Conservation (phyloP, 306 rosid species). For the Quercus berberidifolia region DNA sequence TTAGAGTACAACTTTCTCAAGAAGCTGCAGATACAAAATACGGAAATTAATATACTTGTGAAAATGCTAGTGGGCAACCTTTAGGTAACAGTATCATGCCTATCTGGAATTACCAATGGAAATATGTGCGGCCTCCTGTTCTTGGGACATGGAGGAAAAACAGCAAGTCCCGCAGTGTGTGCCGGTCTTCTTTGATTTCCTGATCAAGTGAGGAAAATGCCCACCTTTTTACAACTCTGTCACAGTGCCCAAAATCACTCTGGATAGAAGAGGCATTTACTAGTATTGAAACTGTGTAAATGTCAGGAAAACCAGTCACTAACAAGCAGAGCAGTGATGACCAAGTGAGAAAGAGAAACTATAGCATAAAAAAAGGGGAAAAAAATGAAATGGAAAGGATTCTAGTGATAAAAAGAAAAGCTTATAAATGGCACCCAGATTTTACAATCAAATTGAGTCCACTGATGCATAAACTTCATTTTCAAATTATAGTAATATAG, state of each 20-base stretch:
- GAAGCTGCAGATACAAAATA: slow-evolving; percentile 51
- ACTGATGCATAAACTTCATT: not conserved
- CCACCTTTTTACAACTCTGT: slow-evolving; percentile 75
- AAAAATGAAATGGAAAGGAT: not conserved
- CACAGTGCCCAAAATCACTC: slow-evolving; percentile 55
- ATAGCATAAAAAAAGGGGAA: not conserved
- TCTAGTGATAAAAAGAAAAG: not conserved
- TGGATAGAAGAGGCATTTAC: slow-evolving; percentile 40
- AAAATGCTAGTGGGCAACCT: not conserved
- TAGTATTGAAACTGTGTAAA: slow-evolving; percentile 21
- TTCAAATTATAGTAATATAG: not conserved
- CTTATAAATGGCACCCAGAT: not conserved
- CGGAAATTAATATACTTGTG: slow-evolving; percentile 8
- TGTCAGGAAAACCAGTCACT: not conserved
- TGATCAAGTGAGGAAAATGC: slow-evolving; percentile 55
- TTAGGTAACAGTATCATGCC: not conserved
- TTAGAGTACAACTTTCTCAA: slow-evolving; percentile 75
- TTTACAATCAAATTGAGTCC: not conserved
- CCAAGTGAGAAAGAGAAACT: slow-evolving; percentile 13
- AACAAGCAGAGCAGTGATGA: not conserved
- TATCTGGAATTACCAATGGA: slow-evolving; percentile 57
- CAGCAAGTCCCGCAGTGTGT: slow-evolving; percentile 64
- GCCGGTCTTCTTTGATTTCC: slow-evolving; percentile 60
- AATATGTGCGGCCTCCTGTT: slow-evolving; percentile 94
- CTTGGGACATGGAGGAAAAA: slow-evolving; percentile 95